Base-by-base conservation (phyloP, 2,329 filamentous ascomycete genomes). In the Thelonectria blattea region DNA sequence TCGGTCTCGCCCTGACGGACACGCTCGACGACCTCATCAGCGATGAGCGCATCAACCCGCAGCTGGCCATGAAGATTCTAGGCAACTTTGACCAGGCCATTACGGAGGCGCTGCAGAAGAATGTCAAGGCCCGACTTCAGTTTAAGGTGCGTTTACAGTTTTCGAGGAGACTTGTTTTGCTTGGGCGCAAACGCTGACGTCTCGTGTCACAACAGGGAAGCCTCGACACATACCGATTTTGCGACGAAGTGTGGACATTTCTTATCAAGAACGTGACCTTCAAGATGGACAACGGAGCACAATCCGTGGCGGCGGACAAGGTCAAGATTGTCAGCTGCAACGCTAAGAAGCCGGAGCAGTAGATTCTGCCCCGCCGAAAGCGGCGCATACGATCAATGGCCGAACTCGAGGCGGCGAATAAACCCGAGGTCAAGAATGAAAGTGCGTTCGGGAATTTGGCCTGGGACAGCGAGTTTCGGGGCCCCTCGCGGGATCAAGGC, bases 191-290 rank as follows among this genome's bases (percentile, higher is more conserved):
- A 53, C 56, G 48, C 58, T 63, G 48, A 63, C 55, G 22, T 14
- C 11, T 37, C 14, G 42, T 45, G 11, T 5, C 22, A 34, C 30
- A 42, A 24, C 18, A 97, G 94, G 95, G 95, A 49, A 95, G 96
- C 74, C 88, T 99, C 65, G 93, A 98, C 76, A 98, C 95, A 15
- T 99, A 99, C 82, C 91, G 95, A 69, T 99, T 99, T 85, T 99
- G 95, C 81, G 95, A 99, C 79, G 95, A 99, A 80, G 95, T 99
- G 60, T 99, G 95, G 95, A 99, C 95, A 1, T 99, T 99, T 77
- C 86, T 99, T 60, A 96, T 99, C 79, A 97, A 97, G 79, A 95
- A 98, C 68, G 93, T 98, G 57, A 93, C 89, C n/a, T 98, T 99
- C 82, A 99, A 99, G 81, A 90, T 98, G 81, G 94, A 98, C 70